Conservation (phyloP, 139 green algal genomes). For the Microglena sp. region DNA sequence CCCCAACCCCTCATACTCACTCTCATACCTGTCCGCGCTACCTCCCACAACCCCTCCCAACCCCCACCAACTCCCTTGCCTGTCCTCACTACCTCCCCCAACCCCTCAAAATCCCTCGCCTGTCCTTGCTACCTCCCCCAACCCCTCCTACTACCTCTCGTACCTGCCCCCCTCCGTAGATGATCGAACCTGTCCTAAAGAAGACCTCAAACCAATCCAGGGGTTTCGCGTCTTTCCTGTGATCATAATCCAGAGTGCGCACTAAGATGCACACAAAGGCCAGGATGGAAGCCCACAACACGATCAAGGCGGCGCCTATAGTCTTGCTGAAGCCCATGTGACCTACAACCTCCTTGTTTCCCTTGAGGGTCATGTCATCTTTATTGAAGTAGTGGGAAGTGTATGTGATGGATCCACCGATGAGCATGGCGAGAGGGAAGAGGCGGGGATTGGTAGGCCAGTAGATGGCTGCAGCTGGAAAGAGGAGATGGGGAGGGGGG, state of each 20-base stretch:
- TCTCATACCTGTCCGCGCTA: too few relatives aligned
- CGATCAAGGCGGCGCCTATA: constrained; percentile 42
- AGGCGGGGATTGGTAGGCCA: background rate
- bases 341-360: background rate
- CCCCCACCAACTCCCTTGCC: constrained; percentile 1
- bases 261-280: constrained; percentile 24
- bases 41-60: too few relatives aligned
- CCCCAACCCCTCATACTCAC: too few relatives aligned
- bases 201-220: constrained; percentile 82
- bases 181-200: constrained; percentile 78
- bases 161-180: constrained; percentile 87
- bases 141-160: background rate
- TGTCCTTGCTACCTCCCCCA: background rate
- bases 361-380: background rate
- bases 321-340: constrained; percentile 49
- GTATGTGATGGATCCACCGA: too few relatives aligned
- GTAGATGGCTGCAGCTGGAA: constrained; percentile 4
- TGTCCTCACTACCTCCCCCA: background rate
- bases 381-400: too few relatives aligned
- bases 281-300: constrained; percentile 52
- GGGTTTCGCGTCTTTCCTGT: constrained; percentile 20
- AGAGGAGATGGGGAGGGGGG: too few relatives aligned
- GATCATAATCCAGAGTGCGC: constrained; percentile 29
- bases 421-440: background rate
- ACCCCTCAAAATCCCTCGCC: background rate